Base-by-base conservation (phyloP, 2,329 filamentous ascomycete species). In the Talaromyces rugulosus region DNA sequence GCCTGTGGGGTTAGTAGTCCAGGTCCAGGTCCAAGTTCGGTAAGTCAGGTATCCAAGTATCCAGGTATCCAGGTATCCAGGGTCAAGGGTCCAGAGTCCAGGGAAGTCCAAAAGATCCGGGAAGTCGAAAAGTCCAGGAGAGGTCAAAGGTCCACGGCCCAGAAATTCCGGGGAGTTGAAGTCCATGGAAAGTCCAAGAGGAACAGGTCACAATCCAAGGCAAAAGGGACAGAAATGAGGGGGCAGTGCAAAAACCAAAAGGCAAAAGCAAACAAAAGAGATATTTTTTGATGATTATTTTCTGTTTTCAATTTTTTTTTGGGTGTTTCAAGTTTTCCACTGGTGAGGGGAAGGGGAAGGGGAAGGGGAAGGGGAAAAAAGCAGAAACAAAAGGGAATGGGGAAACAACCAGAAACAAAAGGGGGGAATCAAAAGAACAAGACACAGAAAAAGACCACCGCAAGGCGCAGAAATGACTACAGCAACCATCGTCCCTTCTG, bases 401-500 rank as follows among this genome's bases (percentile, higher is more conserved):
- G n/a, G 18, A 14, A 47, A 47, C 5, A 47, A 18, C 2, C 12
- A 47, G 42, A 47, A 47, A 14, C n/a, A 47, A 23, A 47, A 47
- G 18, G 18, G 16, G 8, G 27, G 44, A 28, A 28, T 8, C 18
- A 33, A 31, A 28, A 53, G 5, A 31, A 53, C 7, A 12, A 52
- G 6, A 12, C 5, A 31, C 12, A 52, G 30, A n/a, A 28, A 27
- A 18, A n/a, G 14, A 18, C 27, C 5, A n/a, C 5, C 5, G n/a
- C 5, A 47, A 12, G 40, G 40, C 40, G 3, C n/a, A 16, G 40
- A 16, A 6, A 14, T 50, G 5, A 47, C 56, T 59, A 63, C 18
- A 61, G 59, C 55, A n/a, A 28, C 23, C 54, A 60, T 59, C 57
- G 34, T 18, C 63, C 61, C 14, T 33, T 11, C 5, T 61, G 33